phyloP scores from a whole-genome alignment of 2,329 filamentous ascomycete species.

The Rugonectria rugulosa region DNA sequence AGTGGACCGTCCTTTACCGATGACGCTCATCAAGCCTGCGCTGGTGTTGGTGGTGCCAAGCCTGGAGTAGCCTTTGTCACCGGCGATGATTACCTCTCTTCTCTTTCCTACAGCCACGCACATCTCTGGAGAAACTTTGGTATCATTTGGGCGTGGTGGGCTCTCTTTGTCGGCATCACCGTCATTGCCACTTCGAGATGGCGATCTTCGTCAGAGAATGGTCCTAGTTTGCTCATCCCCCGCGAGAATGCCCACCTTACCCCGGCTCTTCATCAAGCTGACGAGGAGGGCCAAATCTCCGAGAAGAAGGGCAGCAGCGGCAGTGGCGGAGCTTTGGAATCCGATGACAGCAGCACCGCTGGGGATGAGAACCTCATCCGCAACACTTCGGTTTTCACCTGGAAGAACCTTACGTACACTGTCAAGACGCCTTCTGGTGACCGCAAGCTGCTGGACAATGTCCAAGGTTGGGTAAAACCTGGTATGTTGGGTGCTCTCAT shows the following conservation, averaged over 20 bases:
- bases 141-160: slow-evolving; percentile 70
- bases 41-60: slow-evolving; percentile 64
- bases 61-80: slow-evolving; percentile 57
- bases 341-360: slow-evolving; percentile 29
- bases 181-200: slow-evolving; percentile 65
- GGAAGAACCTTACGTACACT: slow-evolving; percentile 75
- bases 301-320: slow-evolving; percentile 28
- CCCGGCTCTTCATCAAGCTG: slow-evolving; percentile 41
- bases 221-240: slow-evolving; percentile 66
- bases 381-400: slow-evolving; percentile 76
- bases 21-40: slow-evolving; percentile 57
- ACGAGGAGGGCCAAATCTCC: slow-evolving; percentile 57
- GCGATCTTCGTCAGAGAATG: slow-evolving; percentile 60
- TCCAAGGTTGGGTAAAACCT: slow-evolving; percentile 85
- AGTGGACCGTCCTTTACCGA: slow-evolving; percentile 56
- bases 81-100: slow-evolving; percentile 66
- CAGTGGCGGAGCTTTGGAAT: slow-evolving; percentile 23
- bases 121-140: slow-evolving; percentile 69
- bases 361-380: slow-evolving; percentile 55
- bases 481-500: slow-evolving; percentile 82
- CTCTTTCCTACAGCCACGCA: slow-evolving; percentile 59
- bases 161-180: slow-evolving; percentile 64
- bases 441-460: slow-evolving; percentile 77
- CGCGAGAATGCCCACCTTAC: slow-evolving; percentile 60
- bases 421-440: slow-evolving; percentile 68